phyloP scores from a whole-genome alignment of 225 moss, liverwort and hornwort genomes.

The Polytrichum commune region DNA sequence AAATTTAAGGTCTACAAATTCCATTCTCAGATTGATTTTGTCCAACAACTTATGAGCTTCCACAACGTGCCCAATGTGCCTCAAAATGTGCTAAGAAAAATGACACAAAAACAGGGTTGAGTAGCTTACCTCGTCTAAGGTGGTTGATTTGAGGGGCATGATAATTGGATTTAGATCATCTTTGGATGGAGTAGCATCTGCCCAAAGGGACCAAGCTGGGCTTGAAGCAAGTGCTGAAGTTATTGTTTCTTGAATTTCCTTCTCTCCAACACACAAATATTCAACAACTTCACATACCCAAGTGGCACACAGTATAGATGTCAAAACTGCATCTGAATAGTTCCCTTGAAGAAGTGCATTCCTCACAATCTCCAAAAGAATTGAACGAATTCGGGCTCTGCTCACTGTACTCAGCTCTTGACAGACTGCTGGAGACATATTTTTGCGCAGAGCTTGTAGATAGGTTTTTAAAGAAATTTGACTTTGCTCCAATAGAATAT shows the following conservation, averaged over 20 bases:
- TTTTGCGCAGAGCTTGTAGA: constrained; percentile 42
- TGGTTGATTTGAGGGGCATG: constrained; percentile 21
- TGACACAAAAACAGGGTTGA: neutral
- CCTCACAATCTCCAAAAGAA: constrained; percentile 63
- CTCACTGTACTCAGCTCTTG: constrained; percentile 48
- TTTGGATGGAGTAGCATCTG: constrained; percentile 27
- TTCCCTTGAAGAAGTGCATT: constrained; percentile 60
- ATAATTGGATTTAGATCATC: constrained; percentile 29
- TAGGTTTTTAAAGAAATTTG: constrained; percentile 36
- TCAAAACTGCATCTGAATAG: constrained; percentile 29
- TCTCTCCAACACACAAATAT: constrained; percentile 43
- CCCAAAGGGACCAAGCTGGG: constrained; percentile 74
- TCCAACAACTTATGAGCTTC: too few species aligned
- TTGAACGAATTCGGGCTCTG: constrained; percentile 51
- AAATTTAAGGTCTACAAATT: too few species aligned
- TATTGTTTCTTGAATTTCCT: constrained; percentile 64
- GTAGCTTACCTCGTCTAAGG: constrained; percentile 41
- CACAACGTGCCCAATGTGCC: too few species aligned
- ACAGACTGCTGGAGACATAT: constrained; percentile 32
- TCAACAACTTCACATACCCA: constrained; percentile 63
- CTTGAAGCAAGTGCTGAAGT: constrained; percentile 59
- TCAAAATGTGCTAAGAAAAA: too few species aligned
- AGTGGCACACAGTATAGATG: constrained; percentile 46
- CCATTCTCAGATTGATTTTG: too few species aligned
- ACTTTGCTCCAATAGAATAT: constrained; percentile 37